phyloP scores from a whole-genome alignment of 495 filamentous ascomycete species.

The Durotheca rogersii region DNA sequence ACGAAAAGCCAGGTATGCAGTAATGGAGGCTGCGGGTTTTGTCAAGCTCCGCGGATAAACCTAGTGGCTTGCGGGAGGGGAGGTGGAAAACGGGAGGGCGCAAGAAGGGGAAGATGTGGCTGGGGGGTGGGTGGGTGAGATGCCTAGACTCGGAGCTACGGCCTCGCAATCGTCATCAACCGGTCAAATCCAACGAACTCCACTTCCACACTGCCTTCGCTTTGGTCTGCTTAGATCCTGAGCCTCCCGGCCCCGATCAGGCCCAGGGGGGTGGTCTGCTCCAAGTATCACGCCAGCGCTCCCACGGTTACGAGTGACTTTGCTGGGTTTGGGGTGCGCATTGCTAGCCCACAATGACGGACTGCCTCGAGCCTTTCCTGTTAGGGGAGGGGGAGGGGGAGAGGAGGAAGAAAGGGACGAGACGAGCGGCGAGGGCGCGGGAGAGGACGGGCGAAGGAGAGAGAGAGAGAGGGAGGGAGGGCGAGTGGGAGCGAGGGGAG shows the following conservation, averaged over 20 bases:
- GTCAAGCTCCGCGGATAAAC: conserved; percentile 18
- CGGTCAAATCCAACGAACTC: conserved; percentile 11
- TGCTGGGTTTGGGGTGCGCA: conserved; percentile 16
- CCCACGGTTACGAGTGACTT: conserved; percentile 21
- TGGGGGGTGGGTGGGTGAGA: conserved; percentile 7
- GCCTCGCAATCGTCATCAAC: conserved; percentile 24
- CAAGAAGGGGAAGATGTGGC: conserved; percentile 17
- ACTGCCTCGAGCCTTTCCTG: conserved; percentile 21
- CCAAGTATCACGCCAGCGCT: conserved; percentile 27
- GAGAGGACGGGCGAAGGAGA: conserved; percentile 1
- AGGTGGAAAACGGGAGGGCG: conserved; percentile 1
- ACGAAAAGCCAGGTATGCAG: not conserved
- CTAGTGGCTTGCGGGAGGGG: conserved; percentile 23
- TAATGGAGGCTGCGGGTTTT: conserved; percentile 4
- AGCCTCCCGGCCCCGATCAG: conserved; percentile 29
- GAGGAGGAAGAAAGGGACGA: no score
- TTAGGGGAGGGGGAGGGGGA: conserved; percentile 9
- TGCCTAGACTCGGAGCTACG: conserved; percentile 18
- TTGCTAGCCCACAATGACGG: conserved; percentile 27
- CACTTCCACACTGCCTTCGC: no score
- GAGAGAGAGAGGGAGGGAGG: not conserved
- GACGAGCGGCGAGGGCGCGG: conserved; percentile 1
- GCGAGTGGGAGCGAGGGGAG: not conserved
- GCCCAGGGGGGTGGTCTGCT: conserved; percentile 19
- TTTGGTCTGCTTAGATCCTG: conserved; percentile 7